Evolutionary conservation across 805 yeast genomes (phyloP), one percentile per base, ranked within the genome.

Genomic region (Saturnispora serradocipensis): DNA sequence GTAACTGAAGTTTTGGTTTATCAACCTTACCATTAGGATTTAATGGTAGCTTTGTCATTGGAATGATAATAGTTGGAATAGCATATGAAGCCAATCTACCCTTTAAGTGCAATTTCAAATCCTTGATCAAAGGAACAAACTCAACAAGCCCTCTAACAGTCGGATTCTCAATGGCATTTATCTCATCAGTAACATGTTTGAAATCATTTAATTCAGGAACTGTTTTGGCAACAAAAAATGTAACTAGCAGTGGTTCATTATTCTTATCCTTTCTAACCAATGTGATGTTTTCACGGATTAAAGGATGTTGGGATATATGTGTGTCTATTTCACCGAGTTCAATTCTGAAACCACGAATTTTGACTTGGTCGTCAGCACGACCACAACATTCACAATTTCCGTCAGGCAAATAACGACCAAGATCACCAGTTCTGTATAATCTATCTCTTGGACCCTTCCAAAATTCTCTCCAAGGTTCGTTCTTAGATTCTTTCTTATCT

Each of bases 341-440:
- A 57, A 93, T 95, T 71, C 99, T 81, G 80, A 93, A 95, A 2
- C 99, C 99, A 72, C 99, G 82, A 59, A 93, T 93, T 69, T 93
- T 93, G 55, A 93, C 97, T 69, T 93, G 99, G 66, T 91, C 98
- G 71, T 93, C 99, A 27, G 99, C 99, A 67, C 99, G 81, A 54
- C 99, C 99, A 66, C 95, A 86, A 68, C 97, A 91, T 73, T 93
- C 99, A 60, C 93, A 89, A 71, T 93, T 88, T 52, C 99, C 99
- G 64, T 90, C 97, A 6, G 98, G 97, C 53, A 90, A 72, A 66
- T 95, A 93, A 60, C 99, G 81, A 50, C 99, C 99, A 58, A 93
- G 75, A 69, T 93, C 99, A 59, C 99, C 99, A 43, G 98, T 91
- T 70, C 98, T 78, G 74, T 93, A 93, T 53, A 95, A 71, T 63